Evolutionary conservation across 108 stramenopile species (phyloP).

Genomic region (Conticribra weissflogii): DNA sequence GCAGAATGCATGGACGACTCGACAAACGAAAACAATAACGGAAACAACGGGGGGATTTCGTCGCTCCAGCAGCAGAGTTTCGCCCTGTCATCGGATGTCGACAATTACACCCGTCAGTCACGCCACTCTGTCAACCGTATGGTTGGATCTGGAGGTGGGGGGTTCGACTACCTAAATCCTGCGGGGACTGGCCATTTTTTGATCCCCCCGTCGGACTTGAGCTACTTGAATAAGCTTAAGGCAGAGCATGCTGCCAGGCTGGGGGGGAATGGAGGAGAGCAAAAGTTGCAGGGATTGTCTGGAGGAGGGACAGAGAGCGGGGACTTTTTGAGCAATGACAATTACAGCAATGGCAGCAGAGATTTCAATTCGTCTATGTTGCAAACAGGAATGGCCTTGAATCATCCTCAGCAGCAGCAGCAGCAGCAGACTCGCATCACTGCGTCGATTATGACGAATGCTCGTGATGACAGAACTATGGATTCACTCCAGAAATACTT

Average conservation of each 20-base stretch:
- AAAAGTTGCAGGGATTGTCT: neutral
- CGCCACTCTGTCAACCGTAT: conserved; percentile 68
- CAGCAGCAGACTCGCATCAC: neutral
- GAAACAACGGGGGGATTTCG: neutral
- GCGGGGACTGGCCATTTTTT: conserved; percentile 8
- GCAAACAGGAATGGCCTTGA: neutral
- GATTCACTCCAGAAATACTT: conserved; percentile 3
- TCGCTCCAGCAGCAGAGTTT: conserved; percentile 6
- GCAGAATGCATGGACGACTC: conserved; percentile 86
- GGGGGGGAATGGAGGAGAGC: neutral
- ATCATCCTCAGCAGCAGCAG: neutral
- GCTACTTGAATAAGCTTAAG: conserved; percentile 25
- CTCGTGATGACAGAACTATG: neutral
- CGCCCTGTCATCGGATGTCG: conserved; percentile 18
- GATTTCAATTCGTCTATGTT: neutral
- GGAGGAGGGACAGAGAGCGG: neutral
- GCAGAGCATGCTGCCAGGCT: conserved; percentile 1
- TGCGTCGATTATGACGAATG: conserved; percentile 5
- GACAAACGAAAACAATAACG: conserved; percentile 17
- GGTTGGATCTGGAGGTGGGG: conserved; percentile 17
- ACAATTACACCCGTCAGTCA: conserved; percentile 76
- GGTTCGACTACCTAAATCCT: conserved; percentile 27
- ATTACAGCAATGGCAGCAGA: neutral
- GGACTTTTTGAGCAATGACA: neutral
- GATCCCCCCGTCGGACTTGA: conserved; percentile 11